phyloP scores from a whole-genome alignment of 2,329 filamentous ascomycete species.

The Exophiala alcalophila region DNA sequence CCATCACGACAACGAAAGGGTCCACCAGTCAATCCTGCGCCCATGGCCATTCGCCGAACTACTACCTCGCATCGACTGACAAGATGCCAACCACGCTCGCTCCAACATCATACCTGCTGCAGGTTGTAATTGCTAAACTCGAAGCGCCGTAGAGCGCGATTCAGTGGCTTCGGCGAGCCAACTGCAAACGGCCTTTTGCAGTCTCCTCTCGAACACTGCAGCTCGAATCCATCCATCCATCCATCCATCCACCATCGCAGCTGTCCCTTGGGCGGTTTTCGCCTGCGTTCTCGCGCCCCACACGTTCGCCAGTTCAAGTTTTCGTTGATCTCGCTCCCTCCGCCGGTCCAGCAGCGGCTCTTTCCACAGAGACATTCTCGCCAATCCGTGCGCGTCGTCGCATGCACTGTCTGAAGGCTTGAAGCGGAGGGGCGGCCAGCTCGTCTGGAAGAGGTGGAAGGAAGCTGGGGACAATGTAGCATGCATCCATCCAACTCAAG shows the following conservation, averaged over 20 bases:
- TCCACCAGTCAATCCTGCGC: constrained; percentile 15
- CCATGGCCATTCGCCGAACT: constrained; percentile 14
- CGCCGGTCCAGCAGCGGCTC: constrained; percentile 6
- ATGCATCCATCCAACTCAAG: too few species aligned
- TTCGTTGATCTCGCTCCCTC: constrained; percentile 16
- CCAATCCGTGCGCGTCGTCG: constrained; percentile 10
- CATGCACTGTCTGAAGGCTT: constrained; percentile 5
- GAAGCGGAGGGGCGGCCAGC: not conserved
- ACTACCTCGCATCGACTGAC: constrained; percentile 14
- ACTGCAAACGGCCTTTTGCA: constrained; percentile 17
- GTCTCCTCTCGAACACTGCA: constrained; percentile 9
- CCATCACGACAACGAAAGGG: constrained; percentile 22
- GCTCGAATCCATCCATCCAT: constrained; percentile 5
- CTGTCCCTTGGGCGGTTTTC: too few species aligned
- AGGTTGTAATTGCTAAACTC: constrained; percentile 21
- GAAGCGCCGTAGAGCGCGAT: constrained; percentile 15
- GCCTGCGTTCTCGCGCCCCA: constrained; percentile 17
- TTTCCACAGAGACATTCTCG: constrained; percentile 4
- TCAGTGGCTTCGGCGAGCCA: constrained; percentile 12
- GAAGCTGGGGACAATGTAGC: too few species aligned
- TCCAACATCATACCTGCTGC: constrained; percentile 15
- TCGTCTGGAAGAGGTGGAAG: not conserved
- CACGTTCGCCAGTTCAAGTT: constrained; percentile 16
- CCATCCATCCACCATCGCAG: too few species aligned
- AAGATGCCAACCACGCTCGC: constrained; percentile 7